These are phyloP conservation scores for Megacollybia marginata DNA, from an alignment of 768 basidiomycete genomes.

Conservation along the genomic window DNA sequence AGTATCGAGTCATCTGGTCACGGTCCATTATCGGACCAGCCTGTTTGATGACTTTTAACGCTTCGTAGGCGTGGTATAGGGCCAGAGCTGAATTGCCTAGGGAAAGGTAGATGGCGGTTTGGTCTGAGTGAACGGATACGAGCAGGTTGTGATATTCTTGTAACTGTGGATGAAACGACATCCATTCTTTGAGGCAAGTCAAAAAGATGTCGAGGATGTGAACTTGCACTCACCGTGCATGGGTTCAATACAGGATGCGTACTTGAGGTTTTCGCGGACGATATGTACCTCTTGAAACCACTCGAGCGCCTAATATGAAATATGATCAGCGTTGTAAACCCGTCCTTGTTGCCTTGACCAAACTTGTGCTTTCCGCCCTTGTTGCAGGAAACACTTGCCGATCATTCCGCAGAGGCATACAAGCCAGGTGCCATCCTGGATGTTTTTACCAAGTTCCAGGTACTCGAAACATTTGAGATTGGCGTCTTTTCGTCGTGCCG, in stretches of 20 bases:
- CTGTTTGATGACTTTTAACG: background rate
- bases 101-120: constrained; percentile 17
- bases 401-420: no score
- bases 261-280: constrained; percentile 14
- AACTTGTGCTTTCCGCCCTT: no score
- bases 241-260: constrained; percentile 1
- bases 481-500: no score
- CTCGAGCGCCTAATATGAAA: constrained; percentile 18
- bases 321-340: no score
- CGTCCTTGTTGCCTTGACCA: no score
- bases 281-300: constrained; percentile 22
- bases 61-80: constrained; percentile 17
- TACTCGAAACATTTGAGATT: no score
- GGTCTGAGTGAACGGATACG: constrained; percentile 12
- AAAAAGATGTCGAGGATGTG: constrained; percentile 5
- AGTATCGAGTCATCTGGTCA: background rate
- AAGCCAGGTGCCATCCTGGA: no score
- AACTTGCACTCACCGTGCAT: constrained; percentile 4
- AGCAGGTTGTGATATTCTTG: constrained; percentile 21
- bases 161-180: constrained; percentile 16
- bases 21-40: background rate
- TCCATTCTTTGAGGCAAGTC: constrained; percentile 12
- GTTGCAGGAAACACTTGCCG: no score
- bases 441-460: no score
- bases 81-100: constrained; percentile 28